Evolutionary conservation across 306 rosid genomes (phyloP).

Genomic region (Sophora flavescens): DNA sequence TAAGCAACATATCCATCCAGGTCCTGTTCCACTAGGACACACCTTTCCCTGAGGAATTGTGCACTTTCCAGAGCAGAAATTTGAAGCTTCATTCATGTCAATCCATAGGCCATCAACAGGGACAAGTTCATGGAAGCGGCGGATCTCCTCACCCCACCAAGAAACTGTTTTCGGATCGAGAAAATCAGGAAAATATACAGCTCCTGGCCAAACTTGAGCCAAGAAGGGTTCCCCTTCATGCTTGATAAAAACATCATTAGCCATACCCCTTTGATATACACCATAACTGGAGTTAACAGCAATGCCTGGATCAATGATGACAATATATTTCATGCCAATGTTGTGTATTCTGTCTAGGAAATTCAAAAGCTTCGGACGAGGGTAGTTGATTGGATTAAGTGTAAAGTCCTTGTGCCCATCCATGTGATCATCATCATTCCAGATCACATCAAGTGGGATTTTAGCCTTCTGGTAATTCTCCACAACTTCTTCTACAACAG

Average conservation of each 20-base stretch:
- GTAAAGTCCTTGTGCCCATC: conserved; percentile 93
- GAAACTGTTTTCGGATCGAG: conserved; percentile 85
- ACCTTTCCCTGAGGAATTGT: conserved; percentile 66
- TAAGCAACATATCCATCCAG: conserved; percentile 81
- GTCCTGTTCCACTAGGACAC: conserved; percentile 72
- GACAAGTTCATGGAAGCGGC: conserved; percentile 89
- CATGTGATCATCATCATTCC: conserved; percentile 97
- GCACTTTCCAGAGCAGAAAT: conserved; percentile 89
- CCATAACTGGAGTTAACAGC: conserved; percentile 78
- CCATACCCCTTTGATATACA: conserved; percentile 76
- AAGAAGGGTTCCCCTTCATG: conserved; percentile 80
- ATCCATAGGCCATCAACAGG: conserved; percentile 97
- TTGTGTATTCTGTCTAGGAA: conserved; percentile 79
- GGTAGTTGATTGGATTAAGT: conserved; percentile 71
- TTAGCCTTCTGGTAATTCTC: conserved; percentile 75
- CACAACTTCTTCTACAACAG: conserved; percentile 90
- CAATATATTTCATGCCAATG: conserved; percentile 90
- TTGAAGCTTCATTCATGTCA: conserved; percentile 93
- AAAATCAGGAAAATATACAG: conserved; percentile 89
- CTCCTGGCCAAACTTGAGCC: conserved; percentile 98
- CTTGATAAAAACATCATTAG: conserved; percentile 86
- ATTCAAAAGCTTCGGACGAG: conserved; percentile 76
- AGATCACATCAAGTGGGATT: conserved; percentile 90
- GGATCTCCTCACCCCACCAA: conserved; percentile 93
- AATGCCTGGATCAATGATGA: conserved; percentile 89